phyloP scores from a whole-genome alignment of 2,329 filamentous ascomycete species.

The Eutypa lata region DNA sequence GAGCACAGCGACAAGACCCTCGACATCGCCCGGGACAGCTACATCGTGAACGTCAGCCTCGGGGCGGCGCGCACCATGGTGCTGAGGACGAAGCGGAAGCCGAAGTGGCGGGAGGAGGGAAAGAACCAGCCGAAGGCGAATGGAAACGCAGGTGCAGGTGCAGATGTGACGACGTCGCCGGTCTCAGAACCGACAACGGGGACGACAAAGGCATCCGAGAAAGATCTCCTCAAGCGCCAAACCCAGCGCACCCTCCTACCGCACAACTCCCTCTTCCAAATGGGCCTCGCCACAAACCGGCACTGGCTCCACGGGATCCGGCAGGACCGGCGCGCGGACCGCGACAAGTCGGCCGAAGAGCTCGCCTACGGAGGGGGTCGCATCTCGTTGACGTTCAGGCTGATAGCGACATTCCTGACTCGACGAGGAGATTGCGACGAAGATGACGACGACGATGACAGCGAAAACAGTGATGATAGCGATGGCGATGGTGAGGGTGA shows the following conservation, averaged over 20 bases:
- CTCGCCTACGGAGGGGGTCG: conserved; percentile 70
- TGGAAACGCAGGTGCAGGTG: conserved; percentile 7
- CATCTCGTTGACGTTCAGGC: conserved; percentile 88
- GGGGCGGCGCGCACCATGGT: conserved; percentile 89
- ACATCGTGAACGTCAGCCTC: conserved; percentile 90
- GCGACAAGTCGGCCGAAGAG: conserved; percentile 68
- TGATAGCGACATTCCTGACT: conserved; percentile 79
- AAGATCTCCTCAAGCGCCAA: conserved; percentile 40
- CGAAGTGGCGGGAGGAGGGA: conserved; percentile 1
- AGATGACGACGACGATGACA: too few relatives aligned
- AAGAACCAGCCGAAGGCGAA: too few relatives aligned
- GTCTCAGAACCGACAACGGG: too few relatives aligned
- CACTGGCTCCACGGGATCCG: conserved; percentile 91
- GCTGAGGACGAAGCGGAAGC: conserved; percentile 72
- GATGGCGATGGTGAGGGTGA: too few relatives aligned
- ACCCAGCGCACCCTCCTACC: conserved; percentile 71
- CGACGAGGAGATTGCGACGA: neutral
- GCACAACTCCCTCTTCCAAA: conserved; percentile 83
- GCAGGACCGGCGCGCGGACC: conserved; percentile 70
- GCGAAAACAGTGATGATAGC: too few relatives aligned
- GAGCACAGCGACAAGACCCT: conserved; percentile 97
- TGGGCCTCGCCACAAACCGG: conserved; percentile 78
- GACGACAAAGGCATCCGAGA: too few relatives aligned
- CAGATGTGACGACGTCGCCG: conserved; percentile 19
- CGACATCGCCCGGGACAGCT: conserved; percentile 77